These are phyloP conservation scores for Neoascochyta sp. DNA, from an alignment of 2,329 filamentous ascomycete genomes.

Conservation along the genomic window DNA sequence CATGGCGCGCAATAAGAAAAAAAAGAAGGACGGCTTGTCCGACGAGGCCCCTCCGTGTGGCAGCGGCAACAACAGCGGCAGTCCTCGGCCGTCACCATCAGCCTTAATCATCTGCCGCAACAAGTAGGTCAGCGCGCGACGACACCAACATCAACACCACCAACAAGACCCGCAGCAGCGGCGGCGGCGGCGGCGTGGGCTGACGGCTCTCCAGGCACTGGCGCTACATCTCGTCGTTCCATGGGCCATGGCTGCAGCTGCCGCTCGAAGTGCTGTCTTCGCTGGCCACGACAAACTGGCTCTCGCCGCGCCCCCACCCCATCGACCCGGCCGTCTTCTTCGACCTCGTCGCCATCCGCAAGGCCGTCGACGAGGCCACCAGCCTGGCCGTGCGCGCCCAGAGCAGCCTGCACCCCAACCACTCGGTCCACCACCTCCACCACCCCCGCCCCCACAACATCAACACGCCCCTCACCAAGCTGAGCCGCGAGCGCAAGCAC, in stretches of 20 bases:
- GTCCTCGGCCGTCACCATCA: constrained; percentile 26
- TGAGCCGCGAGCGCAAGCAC: constrained; percentile 73
- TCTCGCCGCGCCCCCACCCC: constrained; percentile 68
- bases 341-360: constrained; percentile 77
- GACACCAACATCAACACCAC: too few species aligned
- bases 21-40: constrained; percentile 6
- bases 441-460: constrained; percentile 41
- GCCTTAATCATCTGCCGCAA: constrained; percentile 43
- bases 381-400: constrained; percentile 73
- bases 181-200: constrained; percentile 1
- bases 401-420: constrained; percentile 65
- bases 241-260: constrained; percentile 78
- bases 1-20: constrained; percentile 39
- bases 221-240: constrained; percentile 79
- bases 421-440: constrained; percentile 55
- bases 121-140: constrained; percentile 39
- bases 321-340: constrained; percentile 79
- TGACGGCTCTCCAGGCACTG: constrained; percentile 61
- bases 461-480: constrained; percentile 46
- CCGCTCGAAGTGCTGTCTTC: constrained; percentile 75
- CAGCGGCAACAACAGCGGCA: constrained; percentile 3
- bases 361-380: constrained; percentile 75
- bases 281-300: constrained; percentile 75
- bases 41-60: not conserved
- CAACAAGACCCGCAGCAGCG: too few species aligned